These are phyloP conservation scores for Litchi chinensis DNA, from an alignment of 345 rosid genomes.

Conservation along the genomic window DNA sequence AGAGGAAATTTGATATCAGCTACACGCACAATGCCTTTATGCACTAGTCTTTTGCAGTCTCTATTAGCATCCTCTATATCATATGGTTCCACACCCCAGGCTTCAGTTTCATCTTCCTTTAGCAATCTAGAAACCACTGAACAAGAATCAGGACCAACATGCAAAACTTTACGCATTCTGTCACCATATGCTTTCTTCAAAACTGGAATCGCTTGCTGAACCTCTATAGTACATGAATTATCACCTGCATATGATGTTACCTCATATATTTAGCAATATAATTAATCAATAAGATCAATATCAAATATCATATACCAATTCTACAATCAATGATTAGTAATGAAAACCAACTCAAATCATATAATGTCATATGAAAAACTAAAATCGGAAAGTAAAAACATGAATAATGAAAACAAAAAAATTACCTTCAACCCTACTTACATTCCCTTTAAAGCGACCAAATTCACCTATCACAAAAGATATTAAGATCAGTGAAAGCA, in stretches of 20 bases:
- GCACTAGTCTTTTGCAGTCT: conserved; percentile 43
- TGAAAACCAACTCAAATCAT: neutral
- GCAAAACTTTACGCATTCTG: conserved; percentile 48
- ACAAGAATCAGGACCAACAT: conserved; percentile 55
- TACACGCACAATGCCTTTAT: conserved; percentile 46
- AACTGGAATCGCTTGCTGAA: conserved; percentile 43
- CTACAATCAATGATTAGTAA: neutral
- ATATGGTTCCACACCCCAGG: conserved; percentile 63
- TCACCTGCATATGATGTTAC: conserved; percentile 28
- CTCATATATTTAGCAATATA: neutral
- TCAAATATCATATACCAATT: neutral
- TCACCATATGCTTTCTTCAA: conserved; percentile 54
- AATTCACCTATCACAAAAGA: conserved; percentile 26
- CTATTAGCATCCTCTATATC: conserved; percentile 49
- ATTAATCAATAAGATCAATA: neutral
- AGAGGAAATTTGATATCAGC: conserved; percentile 57
- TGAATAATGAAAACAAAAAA: neutral
- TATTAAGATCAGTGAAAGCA: conserved; percentile 8
- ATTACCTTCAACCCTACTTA: conserved; percentile 41
- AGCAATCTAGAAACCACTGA: conserved; percentile 43
- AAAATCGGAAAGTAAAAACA: neutral
- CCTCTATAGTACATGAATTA: conserved; percentile 46
- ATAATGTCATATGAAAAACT: neutral
- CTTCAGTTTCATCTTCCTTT: conserved; percentile 49
- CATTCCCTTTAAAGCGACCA: conserved; percentile 26